Conservation (phyloP, 441 rosid genomes). For the Caryocar brasiliense region DNA sequence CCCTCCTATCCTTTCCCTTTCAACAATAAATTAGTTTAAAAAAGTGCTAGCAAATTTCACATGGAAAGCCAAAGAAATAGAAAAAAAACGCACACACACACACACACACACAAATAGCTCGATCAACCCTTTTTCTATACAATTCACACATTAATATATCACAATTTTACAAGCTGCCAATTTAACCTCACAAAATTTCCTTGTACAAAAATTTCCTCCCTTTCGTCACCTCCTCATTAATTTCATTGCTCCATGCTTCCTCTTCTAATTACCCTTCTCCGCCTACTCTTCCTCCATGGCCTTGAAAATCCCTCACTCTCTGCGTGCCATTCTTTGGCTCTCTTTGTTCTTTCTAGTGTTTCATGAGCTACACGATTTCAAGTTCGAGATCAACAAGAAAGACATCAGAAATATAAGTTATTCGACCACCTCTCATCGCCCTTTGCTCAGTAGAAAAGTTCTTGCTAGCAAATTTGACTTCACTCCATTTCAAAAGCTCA, state of each 20-base stretch:
- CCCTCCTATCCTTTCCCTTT: slow-evolving; percentile 7
- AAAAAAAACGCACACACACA: neutral
- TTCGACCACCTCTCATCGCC: slow-evolving; percentile 10
- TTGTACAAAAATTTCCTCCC: neutral
- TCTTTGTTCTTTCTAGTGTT: slow-evolving; percentile 41
- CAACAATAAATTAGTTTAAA: slow-evolving; percentile 23
- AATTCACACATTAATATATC: slow-evolving; percentile 5
- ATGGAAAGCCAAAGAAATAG: slow-evolving; percentile 8
- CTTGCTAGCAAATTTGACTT: slow-evolving; percentile 44
- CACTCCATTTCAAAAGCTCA: slow-evolving; percentile 42
- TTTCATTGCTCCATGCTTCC: slow-evolving; percentile 43
- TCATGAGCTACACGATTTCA: slow-evolving; percentile 31
- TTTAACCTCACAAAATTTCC: slow-evolving; percentile 4
- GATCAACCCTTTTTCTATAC: slow-evolving; percentile 6
- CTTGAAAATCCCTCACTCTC: slow-evolving; percentile 30
- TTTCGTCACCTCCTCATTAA: neutral
- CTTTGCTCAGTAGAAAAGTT: slow-evolving; percentile 35
- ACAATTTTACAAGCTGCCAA: slow-evolving; percentile 15
- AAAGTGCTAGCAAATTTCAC: slow-evolving; percentile 24
- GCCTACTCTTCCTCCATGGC: slow-evolving; percentile 43
- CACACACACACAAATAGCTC: neutral
- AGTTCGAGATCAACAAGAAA: slow-evolving; percentile 14
- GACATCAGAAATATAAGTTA: slow-evolving; percentile 1
- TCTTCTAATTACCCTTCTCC: slow-evolving; percentile 21
- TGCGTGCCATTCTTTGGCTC: slow-evolving; percentile 39